A percentile compares a stretch with the other conserved stretches of the same genome.
Evolutionary conservation across 2,329 filamentous ascomycete species (phyloP).

Genomic region (Colletotrichum nymphaeae): DNA sequence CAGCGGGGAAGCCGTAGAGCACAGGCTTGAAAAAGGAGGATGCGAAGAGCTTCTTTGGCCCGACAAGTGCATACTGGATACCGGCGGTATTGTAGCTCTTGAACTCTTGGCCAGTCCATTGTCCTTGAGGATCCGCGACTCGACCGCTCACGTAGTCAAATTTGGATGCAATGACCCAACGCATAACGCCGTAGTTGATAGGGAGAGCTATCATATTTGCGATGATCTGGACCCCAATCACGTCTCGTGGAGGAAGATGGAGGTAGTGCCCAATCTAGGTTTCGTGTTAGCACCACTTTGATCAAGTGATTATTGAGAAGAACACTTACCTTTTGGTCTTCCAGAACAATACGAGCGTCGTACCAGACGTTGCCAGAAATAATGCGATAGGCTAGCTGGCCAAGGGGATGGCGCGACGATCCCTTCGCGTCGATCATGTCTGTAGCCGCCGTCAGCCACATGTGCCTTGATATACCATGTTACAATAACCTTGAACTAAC

Average conservation of each 20-base stretch:
- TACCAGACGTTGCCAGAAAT: slow-evolving; percentile 75
- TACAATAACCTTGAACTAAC: not conserved
- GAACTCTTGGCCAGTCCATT: slow-evolving; percentile 70
- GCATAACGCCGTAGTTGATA: slow-evolving; percentile 70
- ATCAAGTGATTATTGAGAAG: not conserved
- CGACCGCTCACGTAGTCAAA: slow-evolving; percentile 63
- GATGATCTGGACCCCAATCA: slow-evolving; percentile 60
- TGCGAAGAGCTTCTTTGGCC: slow-evolving; percentile 55
- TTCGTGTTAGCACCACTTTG: slow-evolving; percentile 35
- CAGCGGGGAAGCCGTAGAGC: slow-evolving; percentile 65
- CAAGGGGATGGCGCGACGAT: slow-evolving; percentile 49
- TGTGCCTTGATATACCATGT: slow-evolving; percentile 51
- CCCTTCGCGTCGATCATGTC: slow-evolving; percentile 31
- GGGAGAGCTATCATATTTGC: slow-evolving; percentile 45
- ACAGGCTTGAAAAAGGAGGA: slow-evolving; percentile 59
- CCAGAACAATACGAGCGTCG: slow-evolving; percentile 66
- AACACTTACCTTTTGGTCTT: slow-evolving; percentile 52
- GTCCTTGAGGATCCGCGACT: slow-evolving; percentile 64
- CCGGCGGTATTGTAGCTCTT: slow-evolving; percentile 64
- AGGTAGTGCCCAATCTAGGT: slow-evolving; percentile 74
- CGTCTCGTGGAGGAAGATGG: slow-evolving; percentile 67
- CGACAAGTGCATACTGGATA: slow-evolving; percentile 70
- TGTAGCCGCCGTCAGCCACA: slow-evolving; percentile 39
- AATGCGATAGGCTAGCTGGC: slow-evolving; percentile 68
- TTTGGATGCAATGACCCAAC: slow-evolving; percentile 69